These are phyloP conservation scores for Lyophyllum semitale DNA, from an alignment of 768 basidiomycete species.

Conservation along the genomic window DNA sequence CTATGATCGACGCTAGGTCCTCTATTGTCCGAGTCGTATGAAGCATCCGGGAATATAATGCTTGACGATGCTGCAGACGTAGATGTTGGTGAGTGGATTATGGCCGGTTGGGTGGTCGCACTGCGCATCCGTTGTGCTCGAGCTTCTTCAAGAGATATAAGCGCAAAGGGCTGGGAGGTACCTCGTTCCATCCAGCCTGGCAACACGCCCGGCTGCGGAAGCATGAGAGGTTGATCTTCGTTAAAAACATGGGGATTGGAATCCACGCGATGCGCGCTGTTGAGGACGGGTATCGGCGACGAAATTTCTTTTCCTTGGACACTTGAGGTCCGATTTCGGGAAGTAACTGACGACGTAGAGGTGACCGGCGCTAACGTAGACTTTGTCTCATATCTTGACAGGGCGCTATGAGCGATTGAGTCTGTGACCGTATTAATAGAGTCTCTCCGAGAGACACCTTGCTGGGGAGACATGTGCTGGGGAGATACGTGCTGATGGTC, in stretches of 20 bases:
- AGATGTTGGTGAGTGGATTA: slow-evolving; percentile 22
- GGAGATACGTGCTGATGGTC: slow-evolving; percentile 30
- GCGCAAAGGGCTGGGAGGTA: slow-evolving; percentile 52
- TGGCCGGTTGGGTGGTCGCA: slow-evolving; percentile 34
- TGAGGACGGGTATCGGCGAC: slow-evolving; percentile 48
- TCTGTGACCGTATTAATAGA: slow-evolving; percentile 56
- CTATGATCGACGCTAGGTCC: slow-evolving; percentile 22
- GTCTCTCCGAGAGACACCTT: slow-evolving; percentile 45
- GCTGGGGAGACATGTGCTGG: slow-evolving; percentile 27
- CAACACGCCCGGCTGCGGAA: slow-evolving; percentile 31
- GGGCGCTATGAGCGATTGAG: slow-evolving; percentile 26
- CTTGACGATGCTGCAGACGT: slow-evolving; percentile 20
- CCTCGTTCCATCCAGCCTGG: slow-evolving; percentile 55
- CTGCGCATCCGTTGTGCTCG: slow-evolving; percentile 68
- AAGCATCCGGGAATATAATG: slow-evolving; percentile 33
- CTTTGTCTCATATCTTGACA: slow-evolving; percentile 33
- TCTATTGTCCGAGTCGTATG: slow-evolving; percentile 25
- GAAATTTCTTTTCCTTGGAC: slow-evolving; percentile 58
- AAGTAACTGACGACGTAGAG: slow-evolving; percentile 19
- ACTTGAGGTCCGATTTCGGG: slow-evolving; percentile 32
- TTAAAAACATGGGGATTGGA: slow-evolving; percentile 15
- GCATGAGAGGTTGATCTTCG: slow-evolving; percentile 28
- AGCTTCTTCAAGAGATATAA: slow-evolving; percentile 81
- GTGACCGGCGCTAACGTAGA: slow-evolving; percentile 36
- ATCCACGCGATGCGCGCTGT: slow-evolving; percentile 27